phyloP scores from a whole-genome alignment of 2,329 filamentous ascomycete genomes.

The Diaporthe sp. region DNA sequence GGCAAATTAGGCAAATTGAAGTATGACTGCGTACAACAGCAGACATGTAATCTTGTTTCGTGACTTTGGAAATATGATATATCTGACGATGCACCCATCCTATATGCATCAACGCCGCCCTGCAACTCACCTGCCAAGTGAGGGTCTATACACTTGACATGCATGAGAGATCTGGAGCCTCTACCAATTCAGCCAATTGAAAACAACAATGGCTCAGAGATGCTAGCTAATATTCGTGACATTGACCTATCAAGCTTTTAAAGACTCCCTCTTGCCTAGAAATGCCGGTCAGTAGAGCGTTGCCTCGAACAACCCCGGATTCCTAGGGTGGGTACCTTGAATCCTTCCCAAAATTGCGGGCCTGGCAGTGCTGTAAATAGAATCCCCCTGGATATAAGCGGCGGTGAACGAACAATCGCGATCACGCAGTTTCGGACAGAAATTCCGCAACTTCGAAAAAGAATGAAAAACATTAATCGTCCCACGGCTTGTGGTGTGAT shows the following conservation, averaged over 20 bases:
- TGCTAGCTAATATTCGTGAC: background rate
- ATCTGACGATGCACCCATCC: background rate
- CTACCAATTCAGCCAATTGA: background rate
- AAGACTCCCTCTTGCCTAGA: background rate
- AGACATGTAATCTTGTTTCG: background rate
- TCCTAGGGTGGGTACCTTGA: background rate
- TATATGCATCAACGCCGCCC: background rate
- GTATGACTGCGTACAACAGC: background rate
- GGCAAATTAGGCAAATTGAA: slow-evolving; percentile 2
- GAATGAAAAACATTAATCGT: no score
- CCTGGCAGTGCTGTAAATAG: slow-evolving; percentile 4
- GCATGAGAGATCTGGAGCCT: background rate
- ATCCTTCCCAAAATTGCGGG: slow-evolving; percentile 10
- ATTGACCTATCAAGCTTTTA: background rate
- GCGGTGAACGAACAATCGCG: background rate
- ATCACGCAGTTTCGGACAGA: background rate
- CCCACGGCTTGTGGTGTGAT: background rate
- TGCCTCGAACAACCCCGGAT: slow-evolving; percentile 5
- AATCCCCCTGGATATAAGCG: background rate
- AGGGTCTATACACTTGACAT: background rate
- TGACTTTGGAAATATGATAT: background rate
- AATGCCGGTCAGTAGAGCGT: background rate
- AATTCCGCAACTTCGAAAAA: background rate
- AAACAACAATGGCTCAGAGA: background rate
- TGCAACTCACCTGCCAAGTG: background rate